Percentiles rank a stretch among this genome's conserved stretches.
Evolutionary conservation across 805 yeast genomes (phyloP).

Genomic region (Millerozyma acaciae): DNA sequence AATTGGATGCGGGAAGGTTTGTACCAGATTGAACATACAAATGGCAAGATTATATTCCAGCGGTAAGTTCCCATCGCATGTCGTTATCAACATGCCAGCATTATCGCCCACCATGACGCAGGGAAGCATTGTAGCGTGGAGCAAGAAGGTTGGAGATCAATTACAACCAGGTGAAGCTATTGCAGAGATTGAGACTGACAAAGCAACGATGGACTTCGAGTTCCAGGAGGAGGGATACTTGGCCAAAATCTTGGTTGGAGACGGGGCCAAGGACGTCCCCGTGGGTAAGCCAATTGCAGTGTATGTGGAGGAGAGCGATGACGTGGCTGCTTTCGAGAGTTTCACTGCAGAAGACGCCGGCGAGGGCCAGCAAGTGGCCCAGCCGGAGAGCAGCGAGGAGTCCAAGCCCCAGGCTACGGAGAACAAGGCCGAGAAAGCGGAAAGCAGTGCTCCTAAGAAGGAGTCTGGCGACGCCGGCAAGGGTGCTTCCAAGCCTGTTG

Average conservation of each 20-base stretch:
- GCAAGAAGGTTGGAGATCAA: constrained; percentile 83
- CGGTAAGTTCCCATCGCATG: constrained; percentile 69
- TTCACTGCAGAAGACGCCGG: constrained; percentile 84
- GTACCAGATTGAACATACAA: constrained; percentile 19
- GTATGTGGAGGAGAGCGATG: constrained; percentile 81
- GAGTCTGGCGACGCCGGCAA: constrained; percentile 25
- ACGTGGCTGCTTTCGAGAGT: constrained; percentile 82
- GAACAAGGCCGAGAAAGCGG: constrained; percentile 27
- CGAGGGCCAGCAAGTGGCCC: constrained; percentile 40
- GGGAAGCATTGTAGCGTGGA: constrained; percentile 89
- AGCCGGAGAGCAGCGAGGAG: constrained; percentile 33
- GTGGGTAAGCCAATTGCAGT: constrained; percentile 97
- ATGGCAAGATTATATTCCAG: constrained; percentile 41
- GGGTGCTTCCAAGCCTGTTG: constrained; percentile 36
- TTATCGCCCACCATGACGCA: constrained; percentile 99
- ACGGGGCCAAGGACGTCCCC: constrained; percentile 85
- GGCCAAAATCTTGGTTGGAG: constrained; percentile 80
- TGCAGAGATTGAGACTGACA: constrained; percentile 97
- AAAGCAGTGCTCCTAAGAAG: constrained; percentile 21
- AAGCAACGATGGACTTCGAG: constrained; percentile 97
- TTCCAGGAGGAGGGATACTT: constrained; percentile 95
- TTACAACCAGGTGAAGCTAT: constrained; percentile 89
- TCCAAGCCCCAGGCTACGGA: constrained; percentile 16
- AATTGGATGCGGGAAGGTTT: constrained; percentile 14
- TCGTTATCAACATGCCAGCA: constrained; percentile 96